A percentile compares a stretch with the other conserved stretches of the same genome.
phyloP scores from a whole-genome alignment of 2,329 filamentous ascomycete species.

The Colletotrichum somersetense region DNA sequence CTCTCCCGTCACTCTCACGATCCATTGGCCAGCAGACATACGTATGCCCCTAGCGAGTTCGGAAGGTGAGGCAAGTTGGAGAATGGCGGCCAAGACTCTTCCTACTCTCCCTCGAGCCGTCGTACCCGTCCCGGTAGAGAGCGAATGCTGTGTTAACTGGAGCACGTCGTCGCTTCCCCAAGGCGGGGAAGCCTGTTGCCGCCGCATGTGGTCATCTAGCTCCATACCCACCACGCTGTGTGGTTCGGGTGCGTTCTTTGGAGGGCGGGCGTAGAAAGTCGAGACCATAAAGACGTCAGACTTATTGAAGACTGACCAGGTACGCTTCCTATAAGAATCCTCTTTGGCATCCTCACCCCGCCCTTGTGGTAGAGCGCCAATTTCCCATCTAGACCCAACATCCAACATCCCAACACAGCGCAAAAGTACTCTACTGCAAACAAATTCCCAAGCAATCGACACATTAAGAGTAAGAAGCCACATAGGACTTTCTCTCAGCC shows the following conservation, averaged over 20 bases:
- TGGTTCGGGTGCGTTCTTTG: conserved; percentile 9
- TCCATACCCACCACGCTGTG: conserved; percentile 9
- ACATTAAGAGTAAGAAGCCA: background rate
- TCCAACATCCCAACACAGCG: background rate
- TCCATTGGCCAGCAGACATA: conserved; percentile 1
- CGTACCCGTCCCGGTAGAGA: conserved; percentile 7
- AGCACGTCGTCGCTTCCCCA: background rate
- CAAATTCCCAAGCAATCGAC: too few relatives aligned
- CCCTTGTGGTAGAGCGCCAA: background rate
- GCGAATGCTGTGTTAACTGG: background rate
- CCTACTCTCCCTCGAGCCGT: conserved; percentile 20
- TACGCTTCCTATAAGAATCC: conserved; percentile 22
- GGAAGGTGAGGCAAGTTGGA: conserved; percentile 9
- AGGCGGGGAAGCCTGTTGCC: background rate
- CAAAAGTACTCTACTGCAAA: background rate
- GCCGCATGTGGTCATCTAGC: background rate
- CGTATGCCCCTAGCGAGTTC: conserved; percentile 10
- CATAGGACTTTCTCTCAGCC: background rate
- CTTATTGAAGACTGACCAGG: background rate
- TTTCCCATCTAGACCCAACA: background rate
- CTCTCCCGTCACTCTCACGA: background rate
- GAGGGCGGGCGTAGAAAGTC: background rate
- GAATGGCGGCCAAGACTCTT: conserved; percentile 23
- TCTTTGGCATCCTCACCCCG: conserved; percentile 20
- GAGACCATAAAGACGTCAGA: conserved; percentile 35